Conservation (phyloP, 441 rosid species). For the Brassica hybrid region DNA sequence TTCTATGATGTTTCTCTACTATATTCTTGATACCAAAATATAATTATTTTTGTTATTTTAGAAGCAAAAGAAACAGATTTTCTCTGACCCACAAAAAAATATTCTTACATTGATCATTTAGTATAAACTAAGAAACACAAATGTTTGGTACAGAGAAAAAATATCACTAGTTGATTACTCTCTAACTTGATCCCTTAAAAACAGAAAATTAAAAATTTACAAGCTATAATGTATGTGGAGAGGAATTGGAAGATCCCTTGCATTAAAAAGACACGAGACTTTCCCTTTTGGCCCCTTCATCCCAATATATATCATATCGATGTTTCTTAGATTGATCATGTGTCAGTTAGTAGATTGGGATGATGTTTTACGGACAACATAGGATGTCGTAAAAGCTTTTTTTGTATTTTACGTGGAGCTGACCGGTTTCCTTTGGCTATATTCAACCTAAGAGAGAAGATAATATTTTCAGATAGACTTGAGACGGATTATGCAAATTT, state of each 20-base stretch:
- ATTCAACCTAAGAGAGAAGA: too few species aligned
- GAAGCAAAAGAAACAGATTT: too few species aligned
- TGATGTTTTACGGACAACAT: not conserved
- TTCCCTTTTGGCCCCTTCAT: not conserved
- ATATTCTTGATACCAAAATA: too few species aligned
- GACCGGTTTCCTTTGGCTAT: not conserved
- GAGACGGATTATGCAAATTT: not conserved
- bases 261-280: not conserved
- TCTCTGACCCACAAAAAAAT: too few species aligned
- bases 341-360: not conserved
- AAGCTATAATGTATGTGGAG: not conserved
- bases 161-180: not conserved
- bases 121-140: too few species aligned
- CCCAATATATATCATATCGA: not conserved
- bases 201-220: not conserved
- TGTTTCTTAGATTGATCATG: not conserved
- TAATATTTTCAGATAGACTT: too few species aligned
- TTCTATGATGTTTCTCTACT: too few species aligned
- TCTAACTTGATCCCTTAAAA: slow-evolving; percentile 1
- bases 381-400: not conserved
- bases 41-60: too few species aligned
- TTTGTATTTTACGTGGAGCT: not conserved
- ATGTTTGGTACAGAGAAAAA: too few species aligned
- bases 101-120: too few species aligned
- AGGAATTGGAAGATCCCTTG: not conserved